Percentiles rank a stretch among this genome's conserved stretches.
These are phyloP conservation scores for Rhodosporidiobolus sp. DNA, from an alignment of 768 basidiomycete species.

Conservation along the genomic window DNA sequence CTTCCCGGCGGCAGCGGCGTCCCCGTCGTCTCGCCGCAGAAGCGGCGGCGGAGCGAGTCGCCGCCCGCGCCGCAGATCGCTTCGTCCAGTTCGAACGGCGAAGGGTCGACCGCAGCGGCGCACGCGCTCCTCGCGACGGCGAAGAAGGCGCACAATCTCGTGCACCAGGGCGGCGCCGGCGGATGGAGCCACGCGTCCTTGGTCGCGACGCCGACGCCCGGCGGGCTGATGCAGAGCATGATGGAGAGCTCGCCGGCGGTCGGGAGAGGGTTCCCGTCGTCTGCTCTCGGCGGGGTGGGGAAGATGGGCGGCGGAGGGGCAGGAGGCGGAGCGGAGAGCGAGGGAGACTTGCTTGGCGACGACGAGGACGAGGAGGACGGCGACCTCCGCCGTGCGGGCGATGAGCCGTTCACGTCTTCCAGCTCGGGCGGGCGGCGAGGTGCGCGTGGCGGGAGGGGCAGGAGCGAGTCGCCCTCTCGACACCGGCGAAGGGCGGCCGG, in stretches of 20 bases:
- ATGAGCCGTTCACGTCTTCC: slow-evolving; percentile 8
- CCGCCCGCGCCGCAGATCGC: slow-evolving; percentile 1
- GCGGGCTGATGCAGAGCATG: slow-evolving; percentile 8
- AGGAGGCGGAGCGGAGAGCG: not conserved
- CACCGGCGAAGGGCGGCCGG: not conserved
- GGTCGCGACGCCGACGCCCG: slow-evolving; percentile 32
- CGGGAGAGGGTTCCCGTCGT: not conserved
- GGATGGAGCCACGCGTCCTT: slow-evolving; percentile 7
- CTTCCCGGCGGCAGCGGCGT: not conserved
- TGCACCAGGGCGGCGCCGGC: not conserved
- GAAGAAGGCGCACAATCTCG: slow-evolving; percentile 17
- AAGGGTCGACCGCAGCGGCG: slow-evolving; percentile 27
- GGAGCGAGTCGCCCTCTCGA: not conserved
- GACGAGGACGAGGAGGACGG: slow-evolving; percentile 4
- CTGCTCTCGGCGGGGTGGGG: not conserved
- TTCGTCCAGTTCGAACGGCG: not conserved
- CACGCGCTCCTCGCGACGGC: slow-evolving; percentile 31
- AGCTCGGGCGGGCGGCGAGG: not conserved
- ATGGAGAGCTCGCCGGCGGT: slow-evolving; percentile 25
- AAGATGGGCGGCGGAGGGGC: not conserved
- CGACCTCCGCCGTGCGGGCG: not conserved
- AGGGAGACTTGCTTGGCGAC: slow-evolving; percentile 2
- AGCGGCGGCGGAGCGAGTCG: slow-evolving; percentile 20
- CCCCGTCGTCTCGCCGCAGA: slow-evolving; percentile 20
- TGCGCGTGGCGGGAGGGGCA: not conserved